These are phyloP conservation scores for Pythium myriotylum DNA, from an alignment of 352 stramenopile species.

Conservation along the genomic window DNA sequence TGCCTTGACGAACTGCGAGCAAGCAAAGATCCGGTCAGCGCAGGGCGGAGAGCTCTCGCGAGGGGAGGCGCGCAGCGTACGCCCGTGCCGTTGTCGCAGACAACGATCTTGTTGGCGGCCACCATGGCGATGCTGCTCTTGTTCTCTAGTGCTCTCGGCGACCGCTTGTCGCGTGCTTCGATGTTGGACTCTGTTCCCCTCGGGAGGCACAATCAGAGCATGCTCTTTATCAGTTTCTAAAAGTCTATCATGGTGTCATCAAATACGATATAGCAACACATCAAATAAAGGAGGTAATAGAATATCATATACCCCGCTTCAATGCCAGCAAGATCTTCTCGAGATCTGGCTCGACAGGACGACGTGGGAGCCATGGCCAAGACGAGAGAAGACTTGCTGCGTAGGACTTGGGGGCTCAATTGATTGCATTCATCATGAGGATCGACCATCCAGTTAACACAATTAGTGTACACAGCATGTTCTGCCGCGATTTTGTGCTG, in stretches of 20 bases:
- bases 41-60: too few species aligned
- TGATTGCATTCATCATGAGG: too few species aligned
- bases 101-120: conserved; percentile 86
- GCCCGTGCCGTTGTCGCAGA: conserved; percentile 89
- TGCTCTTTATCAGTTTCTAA: conserved; percentile 10
- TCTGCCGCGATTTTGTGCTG: neutral
- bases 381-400: too few species aligned
- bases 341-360: conserved; percentile 10
- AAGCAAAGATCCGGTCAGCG: neutral
- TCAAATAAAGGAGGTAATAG: neutral
- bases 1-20: conserved; percentile 85
- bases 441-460: neutral
- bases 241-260: conserved; percentile 9
- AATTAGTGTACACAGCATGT: conserved; percentile 9
- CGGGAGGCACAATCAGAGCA: conserved; percentile 14
- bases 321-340: conserved; percentile 1
- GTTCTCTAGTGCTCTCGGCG: neutral
- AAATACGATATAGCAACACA: neutral
- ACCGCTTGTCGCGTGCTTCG: conserved; percentile 21
- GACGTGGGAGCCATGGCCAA: too few species aligned
- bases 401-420: too few species aligned
- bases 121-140: conserved; percentile 52
- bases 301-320: neutral
- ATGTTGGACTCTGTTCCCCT: conserved; percentile 20
- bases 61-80: conserved; percentile 28